Evolutionary conservation across 108 stramenopile species (phyloP).

Genomic region (Discostella stelligeroides): DNA sequence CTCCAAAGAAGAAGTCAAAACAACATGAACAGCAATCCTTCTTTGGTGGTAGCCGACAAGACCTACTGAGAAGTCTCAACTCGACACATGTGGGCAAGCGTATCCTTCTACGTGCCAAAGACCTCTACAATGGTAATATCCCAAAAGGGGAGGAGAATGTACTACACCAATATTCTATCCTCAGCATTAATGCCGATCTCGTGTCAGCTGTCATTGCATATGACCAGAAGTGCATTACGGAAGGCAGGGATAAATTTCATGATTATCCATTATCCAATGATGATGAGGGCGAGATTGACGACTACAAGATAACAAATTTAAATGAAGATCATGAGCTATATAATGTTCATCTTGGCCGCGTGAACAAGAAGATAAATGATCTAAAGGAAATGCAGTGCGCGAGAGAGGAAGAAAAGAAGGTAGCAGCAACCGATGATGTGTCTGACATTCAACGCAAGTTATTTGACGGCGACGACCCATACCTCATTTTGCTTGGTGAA

Average conservation of each 20-base stretch:
- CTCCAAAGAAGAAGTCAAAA: no score
- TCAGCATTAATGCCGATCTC: neutral
- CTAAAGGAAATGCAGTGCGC: neutral
- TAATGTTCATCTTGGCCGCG: slow-evolving; percentile 3
- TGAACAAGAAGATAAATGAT: slow-evolving; percentile 1
- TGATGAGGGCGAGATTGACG: neutral
- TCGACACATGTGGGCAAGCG: neutral
- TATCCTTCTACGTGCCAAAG: neutral
- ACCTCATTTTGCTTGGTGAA: neutral
- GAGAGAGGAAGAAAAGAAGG: slow-evolving; percentile 8
- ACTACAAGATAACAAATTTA: neutral
- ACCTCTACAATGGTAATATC: neutral
- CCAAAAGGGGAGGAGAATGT: neutral
- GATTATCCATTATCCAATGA: neutral
- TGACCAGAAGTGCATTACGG: neutral
- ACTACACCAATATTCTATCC: neutral
- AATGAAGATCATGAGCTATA: slow-evolving; percentile 7
- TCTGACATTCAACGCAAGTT: neutral
- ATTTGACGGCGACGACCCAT: neutral
- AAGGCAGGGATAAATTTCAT: neutral
- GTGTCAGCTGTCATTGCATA: neutral
- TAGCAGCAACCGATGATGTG: neutral
- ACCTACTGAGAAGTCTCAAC: neutral
- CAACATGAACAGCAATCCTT: no score
- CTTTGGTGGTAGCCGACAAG: no score